Base-by-base conservation (phyloP, 805 yeast species). In the Ogataea zsoltii region DNA sequence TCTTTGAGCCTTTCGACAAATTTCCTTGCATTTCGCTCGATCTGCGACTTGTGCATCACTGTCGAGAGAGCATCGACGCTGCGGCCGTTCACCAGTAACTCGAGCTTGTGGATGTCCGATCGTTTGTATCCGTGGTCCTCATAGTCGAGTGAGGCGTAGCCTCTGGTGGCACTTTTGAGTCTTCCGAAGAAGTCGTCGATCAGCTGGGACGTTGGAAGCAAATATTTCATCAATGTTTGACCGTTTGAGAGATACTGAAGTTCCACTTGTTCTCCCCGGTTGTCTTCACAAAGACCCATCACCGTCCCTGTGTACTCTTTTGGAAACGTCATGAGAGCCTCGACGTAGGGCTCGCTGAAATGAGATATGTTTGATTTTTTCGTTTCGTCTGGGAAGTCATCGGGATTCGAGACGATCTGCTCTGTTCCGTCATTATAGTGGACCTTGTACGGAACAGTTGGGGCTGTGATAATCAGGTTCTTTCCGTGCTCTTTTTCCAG, bases 161-260 rank as follows among this genome's bases (percentile, higher is more conserved):
- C 99, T 59, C 82, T 80, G 0, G 98, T 88, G 1, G 82, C 76
- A 1, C 97, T 91, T 63, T 92, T 92, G 47, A 92, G 72, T 62
- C 87, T 88, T 2, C 98, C 98, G 65, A 94, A 91, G 63, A 92
- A 92, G 67, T 94, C 97, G 60, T 92, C 97, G 5, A 94, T 96
- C 29, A 92, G 69, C 59, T 89, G 95, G 0, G 96, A 85, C 41
- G 94, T 74, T 2, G 99, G 98, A 5, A 92, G 67, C 47, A 82
- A 79, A 65, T 90, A 94, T 56, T 82, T 85, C 55, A 91, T 65
- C 44, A 88, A 65, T 0, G 88, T 92, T 65, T 92, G 97, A 1
- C 90, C 92, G 1, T 88, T 81, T 18, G 82, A 77, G 34, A 89
- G 64, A 57, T 86, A 89, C 45, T 85, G 85, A 25, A 92, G 66